A percentile compares a stretch with the other conserved stretches of the same genome.
Evolutionary conservation across 768 basidiomycete species (phyloP).

Genomic region (Lactarius psammicola): DNA sequence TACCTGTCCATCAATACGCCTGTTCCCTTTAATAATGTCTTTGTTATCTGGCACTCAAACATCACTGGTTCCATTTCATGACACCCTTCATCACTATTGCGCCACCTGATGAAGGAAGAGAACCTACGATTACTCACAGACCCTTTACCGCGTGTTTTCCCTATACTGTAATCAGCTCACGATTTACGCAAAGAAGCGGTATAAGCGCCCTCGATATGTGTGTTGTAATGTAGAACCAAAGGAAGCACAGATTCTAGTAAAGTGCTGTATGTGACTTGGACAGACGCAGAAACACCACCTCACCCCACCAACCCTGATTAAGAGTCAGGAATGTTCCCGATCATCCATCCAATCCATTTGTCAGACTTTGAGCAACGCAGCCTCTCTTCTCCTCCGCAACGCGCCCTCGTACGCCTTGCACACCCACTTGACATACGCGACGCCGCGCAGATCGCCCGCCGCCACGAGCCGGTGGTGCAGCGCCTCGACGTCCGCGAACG

Average conservation of each 20-base stretch:
- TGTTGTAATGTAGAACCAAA: conserved; percentile 11
- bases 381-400: conserved; percentile 58
- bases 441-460: conserved; percentile 39
- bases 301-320: neutral
- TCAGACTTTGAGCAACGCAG: conserved; percentile 14
- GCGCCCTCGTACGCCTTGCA: conserved; percentile 72
- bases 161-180: neutral
- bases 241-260: neutral
- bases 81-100: conserved; percentile 15
- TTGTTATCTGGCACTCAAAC: neutral
- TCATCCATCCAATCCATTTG: no score
- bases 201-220: conserved; percentile 17
- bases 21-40: conserved; percentile 12
- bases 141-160: conserved; percentile 1
- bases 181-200: conserved; percentile 10
- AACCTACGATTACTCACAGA: neutral
- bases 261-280: no score
- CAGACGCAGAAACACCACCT: no score
- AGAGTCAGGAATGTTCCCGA: neutral
- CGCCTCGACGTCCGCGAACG: conserved; percentile 73
- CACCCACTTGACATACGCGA: conserved; percentile 71
- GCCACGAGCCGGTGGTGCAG: conserved; percentile 73
- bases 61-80: conserved; percentile 12
- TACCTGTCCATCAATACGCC: conserved; percentile 17
- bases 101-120: conserved; percentile 8